Evolutionary conservation across 2,329 filamentous ascomycete species (phyloP), one percentile per base, ranked within the genome.

Genomic region (Gaeumannomyces tritici): DNA sequence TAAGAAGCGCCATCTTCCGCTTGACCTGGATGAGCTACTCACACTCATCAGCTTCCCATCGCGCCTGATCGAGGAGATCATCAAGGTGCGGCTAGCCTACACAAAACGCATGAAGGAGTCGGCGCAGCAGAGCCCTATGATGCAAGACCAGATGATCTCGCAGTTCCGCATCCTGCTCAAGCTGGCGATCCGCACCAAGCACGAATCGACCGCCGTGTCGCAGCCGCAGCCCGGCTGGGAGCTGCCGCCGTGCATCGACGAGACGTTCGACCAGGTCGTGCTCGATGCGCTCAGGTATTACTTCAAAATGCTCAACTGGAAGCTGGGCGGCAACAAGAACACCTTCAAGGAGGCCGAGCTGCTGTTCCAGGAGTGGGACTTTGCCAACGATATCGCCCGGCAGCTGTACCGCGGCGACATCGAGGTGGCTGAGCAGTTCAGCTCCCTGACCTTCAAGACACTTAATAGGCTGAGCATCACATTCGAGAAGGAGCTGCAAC

Each of bases 311-410:
- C 80, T 99, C 57, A 97, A 98, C 72, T 98, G 93, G 91, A 98
- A 98, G 74, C 80, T 99, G 61, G 93, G 90, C 69, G 91, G 92
- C 62, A 98, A 98, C 79, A 98, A 97, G 74, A 99, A 98, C 76
- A 97, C 93, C 0, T 99, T 99, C 83, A 98, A 98, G 72, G 95
- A 99, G 74, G 95, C 95, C 8, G 95, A 99, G 79, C 89, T 99
- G 66, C 78, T 99, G 59, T 96, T 97, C 72, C 92, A 96, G 70
- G 95, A 99, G 75, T 99, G 95, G 95, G 91, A 92, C 63, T 98
- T 98, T 70, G 96, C 90, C 61, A 98, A 98, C 70, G 88, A 93
- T 69, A 91, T 99, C 63, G 95, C 93, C 29, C 86, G 90, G 59
- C 89, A 95, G 72, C 83, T 99, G n/a, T 88, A 96, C 68, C 90